Conservation (phyloP, 257 asterid genomes). For the Asclepias syriaca region DNA sequence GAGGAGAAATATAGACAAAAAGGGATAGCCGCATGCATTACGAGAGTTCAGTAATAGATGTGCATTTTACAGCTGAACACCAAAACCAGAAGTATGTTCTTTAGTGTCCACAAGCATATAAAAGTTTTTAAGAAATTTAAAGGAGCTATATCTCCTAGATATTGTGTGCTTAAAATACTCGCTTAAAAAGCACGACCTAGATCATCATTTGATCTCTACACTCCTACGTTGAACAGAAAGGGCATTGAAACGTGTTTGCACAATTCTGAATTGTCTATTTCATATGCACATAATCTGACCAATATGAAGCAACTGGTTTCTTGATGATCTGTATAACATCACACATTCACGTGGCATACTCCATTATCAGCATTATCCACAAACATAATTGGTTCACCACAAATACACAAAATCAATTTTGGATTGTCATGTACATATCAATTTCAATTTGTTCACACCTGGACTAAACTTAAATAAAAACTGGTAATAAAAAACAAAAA, state of each 20-base stretch:
- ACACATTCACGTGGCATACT: background rate
- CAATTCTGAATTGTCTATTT: background rate
- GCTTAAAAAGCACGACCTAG: background rate
- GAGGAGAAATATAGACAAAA: background rate
- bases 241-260: background rate
- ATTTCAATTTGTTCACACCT: background rate
- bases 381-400: background rate
- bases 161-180: background rate
- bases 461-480: background rate
- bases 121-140: background rate
- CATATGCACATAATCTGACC: background rate
- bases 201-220: background rate
- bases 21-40: background rate
- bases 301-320: background rate
- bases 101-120: background rate
- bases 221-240: background rate
- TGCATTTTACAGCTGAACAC: background rate
- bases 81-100: background rate
- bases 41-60: background rate
- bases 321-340: background rate
- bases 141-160: background rate
- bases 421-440: slow-evolving; percentile 1
- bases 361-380: background rate
- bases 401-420: background rate
- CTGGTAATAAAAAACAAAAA: background rate